Evolutionary conservation across 331 rosid species (phyloP), one percentile per base, ranked within the genome.

Genomic region (Erythrophleum ivorense): DNA sequence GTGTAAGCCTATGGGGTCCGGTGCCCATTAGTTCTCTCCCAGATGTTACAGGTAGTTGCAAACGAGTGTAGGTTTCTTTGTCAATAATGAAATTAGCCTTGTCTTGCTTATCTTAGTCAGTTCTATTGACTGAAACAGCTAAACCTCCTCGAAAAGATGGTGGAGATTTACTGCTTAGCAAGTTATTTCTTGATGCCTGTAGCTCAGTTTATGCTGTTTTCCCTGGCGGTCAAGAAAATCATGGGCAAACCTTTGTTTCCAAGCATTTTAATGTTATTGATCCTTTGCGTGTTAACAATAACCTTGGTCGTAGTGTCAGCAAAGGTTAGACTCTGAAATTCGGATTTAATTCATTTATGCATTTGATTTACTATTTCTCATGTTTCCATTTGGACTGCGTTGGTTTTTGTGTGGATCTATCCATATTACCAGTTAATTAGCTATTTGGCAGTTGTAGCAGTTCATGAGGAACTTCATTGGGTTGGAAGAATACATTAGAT

Each of bases 1-100:
- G 97, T 59, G 91, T 93, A 49, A 93, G 97, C 82, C 84, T 93
- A 40, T 90, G 97, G 94, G 97, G 97, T 70, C 97, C 97, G 52
- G 97, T 93, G 9, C 93, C 91, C 65, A 85, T 87, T 76, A 81
- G 88, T 84, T 87, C 93, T 24, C 97, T 93, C 41, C 97, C 97
- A 83, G 93, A 93, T 80, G 91, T 90, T 59, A 88, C 93, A 88
- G 94, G 97, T 93, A 87, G 43, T 18, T 77, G 67, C 36, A 40
- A 45, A 77, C 54, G 55, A 78, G 71, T 81, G 81, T 50, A 40
- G 58, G 53, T 57, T 83, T 13, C 72, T 72, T 7, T 54, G 13
- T 58, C 16, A 50, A 60, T 46, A 19, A 57, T 81, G 9, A 46
- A 14, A 78, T 24, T 79, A 21, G 43, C 65, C 77, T 49, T 73